A percentile compares a stretch with the other conserved stretches of the same genome.
phyloP scores from a whole-genome alignment of 1,139 yeast genomes.

The Magnusiomyces ingens region DNA sequence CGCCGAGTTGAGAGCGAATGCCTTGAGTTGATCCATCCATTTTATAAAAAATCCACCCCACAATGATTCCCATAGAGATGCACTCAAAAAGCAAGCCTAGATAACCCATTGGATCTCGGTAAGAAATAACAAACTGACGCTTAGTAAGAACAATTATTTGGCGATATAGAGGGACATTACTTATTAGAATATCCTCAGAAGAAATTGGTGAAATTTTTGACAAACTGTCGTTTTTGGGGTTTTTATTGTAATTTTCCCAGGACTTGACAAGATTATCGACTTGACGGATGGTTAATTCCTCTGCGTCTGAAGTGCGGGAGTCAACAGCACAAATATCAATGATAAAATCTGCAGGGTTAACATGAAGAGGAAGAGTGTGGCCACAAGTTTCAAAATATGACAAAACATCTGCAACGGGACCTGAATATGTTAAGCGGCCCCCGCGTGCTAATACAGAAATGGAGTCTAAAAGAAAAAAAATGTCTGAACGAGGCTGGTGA shows the following conservation, averaged over 20 bases:
- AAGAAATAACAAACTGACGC: constrained; percentile 49
- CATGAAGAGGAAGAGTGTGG: constrained; percentile 39
- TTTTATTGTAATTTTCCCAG: not conserved
- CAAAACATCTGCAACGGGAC: constrained; percentile 42
- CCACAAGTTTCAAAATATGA: constrained; percentile 50
- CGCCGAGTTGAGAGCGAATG: constrained; percentile 56
- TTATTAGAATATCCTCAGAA: not conserved
- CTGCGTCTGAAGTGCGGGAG: constrained; percentile 29
- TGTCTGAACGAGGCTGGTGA: constrained; percentile 82
- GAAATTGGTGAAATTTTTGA: not conserved
- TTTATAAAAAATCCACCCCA: constrained; percentile 73
- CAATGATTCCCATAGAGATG: constrained; percentile 48
- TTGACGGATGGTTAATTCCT: not conserved
- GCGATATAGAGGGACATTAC: constrained; percentile 36
- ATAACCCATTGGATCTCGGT: constrained; percentile 54
- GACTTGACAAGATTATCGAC: not conserved
- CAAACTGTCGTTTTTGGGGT: not conserved
- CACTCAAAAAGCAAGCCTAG: constrained; percentile 51
- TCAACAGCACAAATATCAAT: constrained; percentile 71
- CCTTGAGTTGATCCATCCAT: constrained; percentile 62
- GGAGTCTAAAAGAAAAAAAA: constrained; percentile 59
- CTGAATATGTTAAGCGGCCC: constrained; percentile 56
- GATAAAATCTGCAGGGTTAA: constrained; percentile 58
- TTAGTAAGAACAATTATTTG: constrained; percentile 53
- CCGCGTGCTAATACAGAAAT: constrained; percentile 67